These are phyloP conservation scores for Rhizomucor pusillus DNA, from an alignment of 371 early-diverging fungal species.

Conservation along the genomic window DNA sequence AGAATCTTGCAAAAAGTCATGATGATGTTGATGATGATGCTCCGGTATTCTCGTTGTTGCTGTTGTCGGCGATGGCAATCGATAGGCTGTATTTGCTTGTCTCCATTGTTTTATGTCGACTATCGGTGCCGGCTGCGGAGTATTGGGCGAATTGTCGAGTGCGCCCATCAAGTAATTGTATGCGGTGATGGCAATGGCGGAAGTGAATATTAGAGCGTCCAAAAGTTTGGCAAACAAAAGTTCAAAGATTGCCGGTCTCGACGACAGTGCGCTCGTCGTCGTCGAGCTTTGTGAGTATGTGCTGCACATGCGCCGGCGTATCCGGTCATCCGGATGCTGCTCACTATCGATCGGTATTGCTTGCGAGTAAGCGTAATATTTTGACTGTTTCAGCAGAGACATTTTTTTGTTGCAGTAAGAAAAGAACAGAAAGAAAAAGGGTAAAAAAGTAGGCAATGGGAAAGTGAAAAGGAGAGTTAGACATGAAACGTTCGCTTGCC, in stretches of 20 bases:
- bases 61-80: neutral
- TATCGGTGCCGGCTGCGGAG: constrained; percentile 7
- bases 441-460: neutral
- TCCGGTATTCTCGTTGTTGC: neutral
- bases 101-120: constrained; percentile 11
- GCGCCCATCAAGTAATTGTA: constrained; percentile 38
- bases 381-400: too few relatives aligned
- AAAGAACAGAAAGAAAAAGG: neutral
- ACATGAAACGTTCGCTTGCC: too few relatives aligned
- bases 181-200: constrained; percentile 42
- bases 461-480: too few relatives aligned
- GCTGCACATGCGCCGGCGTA: too few relatives aligned
- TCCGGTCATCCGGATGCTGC: too few relatives aligned
- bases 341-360: too few relatives aligned
- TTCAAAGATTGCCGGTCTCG: constrained; percentile 16
- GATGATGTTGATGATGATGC: constrained; percentile 2
- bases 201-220: constrained; percentile 46
- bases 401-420: neutral
- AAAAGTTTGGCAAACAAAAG: constrained; percentile 28
- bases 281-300: too few relatives aligned
- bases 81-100: constrained; percentile 5
- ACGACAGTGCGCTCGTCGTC: neutral
- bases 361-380: too few relatives aligned
- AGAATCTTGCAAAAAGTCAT: constrained; percentile 14
- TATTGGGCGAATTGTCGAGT: constrained; percentile 10